Base-by-base conservation (phyloP, 495 filamentous ascomycete genomes). In the Trichoderma asperelloides region DNA sequence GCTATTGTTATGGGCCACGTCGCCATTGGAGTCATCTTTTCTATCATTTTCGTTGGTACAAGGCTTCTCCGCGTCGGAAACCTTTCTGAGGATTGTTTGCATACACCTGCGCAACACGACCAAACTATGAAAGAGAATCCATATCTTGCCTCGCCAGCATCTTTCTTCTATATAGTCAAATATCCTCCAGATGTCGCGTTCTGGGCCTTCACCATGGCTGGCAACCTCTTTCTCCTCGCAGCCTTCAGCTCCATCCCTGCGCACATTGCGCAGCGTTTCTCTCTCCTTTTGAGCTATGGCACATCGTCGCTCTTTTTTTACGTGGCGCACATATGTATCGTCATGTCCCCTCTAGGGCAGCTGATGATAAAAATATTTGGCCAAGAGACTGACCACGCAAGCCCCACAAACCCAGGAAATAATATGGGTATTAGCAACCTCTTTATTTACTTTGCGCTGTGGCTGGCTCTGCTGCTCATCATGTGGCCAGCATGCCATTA, bases 281-380 rank as follows among this genome's bases (percentile, higher is more conserved):
- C 66, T 16, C 65, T 72, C 8, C 68, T 78, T 21, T 68, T 77
- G 23, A 71, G 71, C 5, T 77, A 70, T 64, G 76, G 76, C 64
- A 75, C 71, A 15, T 78, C 76, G 33, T 71, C 76, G 15, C 66
- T 78, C 5, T 78, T 78, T 68, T 78, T 76, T 67, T 76, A 75
- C 45, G 67, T 75, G 21, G 30, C 69, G 0, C 71, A 76, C 65
- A 63, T 76, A 27, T 49, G 70, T 15, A 40, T 78, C 47, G n/a
- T 71, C 8, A 66, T 71, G 37, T 62, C 21, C 18, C 39, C 64
- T 21, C 39, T 74, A 2, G 71, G 66, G 9, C 23, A 3, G 0
- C 16, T 47, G 4, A 15, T 68, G 25, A 65, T 64, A 13, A 60
- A 57, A 3, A 30, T 62, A 27, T 62, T 73, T 4, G 74, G 73